Conservation (phyloP, 352 stramenopile species). For the Elongisporangium senticosum region DNA sequence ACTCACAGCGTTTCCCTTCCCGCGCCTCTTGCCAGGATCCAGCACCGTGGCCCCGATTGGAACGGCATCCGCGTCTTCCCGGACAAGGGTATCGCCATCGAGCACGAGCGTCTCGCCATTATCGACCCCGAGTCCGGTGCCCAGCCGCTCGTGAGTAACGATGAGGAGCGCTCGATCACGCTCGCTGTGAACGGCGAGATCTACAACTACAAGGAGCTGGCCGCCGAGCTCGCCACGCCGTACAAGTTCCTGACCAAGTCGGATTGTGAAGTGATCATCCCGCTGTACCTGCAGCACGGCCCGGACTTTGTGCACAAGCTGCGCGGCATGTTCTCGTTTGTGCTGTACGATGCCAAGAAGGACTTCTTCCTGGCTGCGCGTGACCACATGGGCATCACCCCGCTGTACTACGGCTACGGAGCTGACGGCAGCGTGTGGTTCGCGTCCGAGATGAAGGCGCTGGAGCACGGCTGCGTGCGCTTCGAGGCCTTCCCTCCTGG, state of each 20-base stretch:
- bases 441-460: constrained; percentile 97
- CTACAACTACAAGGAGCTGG: constrained; percentile 99
- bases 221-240: constrained; percentile 67
- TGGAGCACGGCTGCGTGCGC: constrained; percentile 82
- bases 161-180: constrained; percentile 84
- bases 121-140: constrained; percentile 97
- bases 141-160: constrained; percentile 88
- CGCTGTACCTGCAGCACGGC: constrained; percentile 92
- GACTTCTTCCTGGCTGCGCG: constrained; percentile 93
- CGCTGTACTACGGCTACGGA: constrained; percentile 97
- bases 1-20: neutral
- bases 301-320: constrained; percentile 88
- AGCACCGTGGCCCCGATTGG: constrained; percentile 97
- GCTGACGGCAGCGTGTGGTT: constrained; percentile 97
- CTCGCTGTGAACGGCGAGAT: constrained; percentile 98
- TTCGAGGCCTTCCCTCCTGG: constrained; percentile 90
- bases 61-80: constrained; percentile 85
- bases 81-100: constrained; percentile 83
- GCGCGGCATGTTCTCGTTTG: constrained; percentile 98
- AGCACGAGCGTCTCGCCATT: constrained; percentile 97
- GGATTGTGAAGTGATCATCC: constrained; percentile 98
- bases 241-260: constrained; percentile 95
- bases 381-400: constrained; percentile 98
- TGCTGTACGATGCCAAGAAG: constrained; percentile 94
- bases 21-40: constrained; percentile 46